Evolutionary conservation across 805 yeast genomes (phyloP), one percentile per base, ranked within the genome.

Genomic region (Cyberlindnera xishuangbannaensis): DNA sequence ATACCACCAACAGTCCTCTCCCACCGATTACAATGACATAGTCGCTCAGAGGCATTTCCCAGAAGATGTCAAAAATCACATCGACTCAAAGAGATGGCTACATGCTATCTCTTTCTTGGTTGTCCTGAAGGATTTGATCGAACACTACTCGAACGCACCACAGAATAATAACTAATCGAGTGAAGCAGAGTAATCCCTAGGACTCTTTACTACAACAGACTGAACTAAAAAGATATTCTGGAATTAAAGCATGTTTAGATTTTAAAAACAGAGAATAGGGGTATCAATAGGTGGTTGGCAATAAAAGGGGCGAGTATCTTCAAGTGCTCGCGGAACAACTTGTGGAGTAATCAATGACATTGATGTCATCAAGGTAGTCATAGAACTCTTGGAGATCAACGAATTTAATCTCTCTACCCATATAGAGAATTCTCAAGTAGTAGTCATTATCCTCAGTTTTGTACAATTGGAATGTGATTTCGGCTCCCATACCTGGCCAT

Each of bases 401-500:
- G 31, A 50, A 50, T 14, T 39, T 31, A 15, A 44, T 33, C 33
- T 50, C 54, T 23, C 26, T 39, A 8, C 67, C 67, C 28, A 52
- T 44, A 42, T 63, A 65, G 16, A 65, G 45, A 14, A 59, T 59
- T 40, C 70, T 57, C 25, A 65, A 36, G 38, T 48, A 55, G 40
- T 53, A 38, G 9, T 47, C 45, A 18, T 38, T 39, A 25, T 45
- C 46, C 12, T 31, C 30, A 7, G 38, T 44, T 25, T 56, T 50
- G 53, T 65, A 65, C 6, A 65, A 36, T 43, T 65, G 69, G 38
- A 64, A 58, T 2, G 58, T 58, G 21, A 62, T 46, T 31, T 65
- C 65, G 17, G 70, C 42, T n/a, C 69, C 71, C 69, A 65, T 64
- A 6, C 69, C 71, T 11, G 71, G 71, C 71, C 71, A 65, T 42